phyloP scores from a whole-genome alignment of 2,329 filamentous ascomycete genomes.

The Pseudogymnoascus sp. region DNA sequence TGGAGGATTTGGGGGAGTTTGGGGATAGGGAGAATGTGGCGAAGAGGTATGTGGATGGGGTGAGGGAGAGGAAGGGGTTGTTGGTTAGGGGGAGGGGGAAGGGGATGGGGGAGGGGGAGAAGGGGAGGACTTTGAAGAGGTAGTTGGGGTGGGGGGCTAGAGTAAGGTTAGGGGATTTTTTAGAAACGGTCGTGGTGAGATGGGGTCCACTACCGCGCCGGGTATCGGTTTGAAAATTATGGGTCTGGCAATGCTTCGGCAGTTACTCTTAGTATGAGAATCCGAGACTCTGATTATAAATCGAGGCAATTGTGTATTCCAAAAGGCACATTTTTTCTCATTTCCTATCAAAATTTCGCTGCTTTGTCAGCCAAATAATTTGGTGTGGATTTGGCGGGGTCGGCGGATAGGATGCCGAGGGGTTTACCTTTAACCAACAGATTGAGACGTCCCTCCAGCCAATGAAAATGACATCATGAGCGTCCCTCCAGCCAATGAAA shows the following conservation, averaged over 20 bases:
- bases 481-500: neutral
- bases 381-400: neutral
- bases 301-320: neutral
- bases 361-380: neutral
- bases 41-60: constrained; percentile 88
- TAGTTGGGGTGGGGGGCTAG: constrained; percentile 23
- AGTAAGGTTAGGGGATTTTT: neutral
- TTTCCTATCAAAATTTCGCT: neutral
- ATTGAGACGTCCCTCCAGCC: neutral
- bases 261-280: neutral
- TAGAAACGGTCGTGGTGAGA: too few species aligned
- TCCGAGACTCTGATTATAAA: neutral
- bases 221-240: neutral
- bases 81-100: constrained; percentile 68
- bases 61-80: constrained; percentile 79
- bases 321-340: neutral
- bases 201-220: too few species aligned
- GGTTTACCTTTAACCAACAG: neutral
- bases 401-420: too few species aligned
- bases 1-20: constrained; percentile 91
- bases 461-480: neutral
- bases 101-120: constrained; percentile 80
- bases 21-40: constrained; percentile 94
- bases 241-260: neutral
- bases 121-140: constrained; percentile 66